Evolutionary conservation across 2,329 filamentous ascomycete genomes (phyloP), one percentile per base, ranked within the genome.

Genomic region (Arthrocladium fulminans): DNA sequence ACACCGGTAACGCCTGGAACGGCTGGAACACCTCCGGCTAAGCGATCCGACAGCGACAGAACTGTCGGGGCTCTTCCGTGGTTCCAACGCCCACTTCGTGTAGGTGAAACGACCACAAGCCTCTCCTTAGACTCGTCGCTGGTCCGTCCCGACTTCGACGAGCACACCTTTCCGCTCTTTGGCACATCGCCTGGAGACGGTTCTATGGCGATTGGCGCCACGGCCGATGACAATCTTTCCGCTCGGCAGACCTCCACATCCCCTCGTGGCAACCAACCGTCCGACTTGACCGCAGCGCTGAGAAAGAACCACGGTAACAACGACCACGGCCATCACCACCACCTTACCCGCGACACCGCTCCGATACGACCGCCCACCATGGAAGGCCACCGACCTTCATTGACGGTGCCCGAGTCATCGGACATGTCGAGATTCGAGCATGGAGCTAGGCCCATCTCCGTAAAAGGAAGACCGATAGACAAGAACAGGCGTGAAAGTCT

Each of bases 231-330:
- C 62, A 37, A 27, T 19, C 80, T 82, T 60, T 67, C 75, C 59
- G 70, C 73, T 61, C 73, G 72, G 59, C 72, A 73, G 69, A 73
- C 72, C 55, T 78, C 76, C 47, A 72, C 77, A 55, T 79, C 76
- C 25, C 77, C 79, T 44, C 75, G 76, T 38, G 67, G 66, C 52
- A 76, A 75, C 60, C 77, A 80, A 63, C 75, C 77, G 10, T 82
- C 79, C 29, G 81, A 80, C 59, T 67, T 82, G 56, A 81, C 78
- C 3, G 79, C 76, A 40, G 78, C 79, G 41, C 66, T 83, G 49
- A 75, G 79, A 59, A 69, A 72, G 48, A 71, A 66, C 38, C 63
- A 64, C 29, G 69, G 64, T 50, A 63, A 64, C 50, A 67, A n/a
- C n/a, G n/a, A n/a, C n/a, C n/a, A n/a, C n/a, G n/a, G n/a, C n/a